Evolutionary conservation across 2,329 filamentous ascomycete species (phyloP).

Genomic region (Sporothrix globosa): DNA sequence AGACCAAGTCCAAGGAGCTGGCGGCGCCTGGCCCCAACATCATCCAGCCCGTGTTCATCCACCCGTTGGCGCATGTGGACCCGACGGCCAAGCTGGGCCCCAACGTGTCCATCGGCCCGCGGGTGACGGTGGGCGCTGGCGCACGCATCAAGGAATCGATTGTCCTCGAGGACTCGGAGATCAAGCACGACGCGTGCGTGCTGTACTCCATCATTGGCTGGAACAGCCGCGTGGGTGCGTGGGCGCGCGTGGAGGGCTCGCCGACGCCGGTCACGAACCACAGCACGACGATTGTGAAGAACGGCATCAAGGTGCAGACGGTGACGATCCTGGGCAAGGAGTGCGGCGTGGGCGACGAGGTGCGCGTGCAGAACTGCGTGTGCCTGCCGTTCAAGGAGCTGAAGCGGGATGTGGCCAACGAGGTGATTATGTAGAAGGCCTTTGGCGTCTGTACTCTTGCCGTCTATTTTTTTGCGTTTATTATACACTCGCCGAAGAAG

Average conservation of each 20-base stretch:
- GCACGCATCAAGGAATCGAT: constrained; percentile 94
- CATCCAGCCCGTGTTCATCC: constrained; percentile 90
- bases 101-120: constrained; percentile 94
- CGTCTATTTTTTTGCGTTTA: background rate
- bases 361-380: constrained; percentile 95
- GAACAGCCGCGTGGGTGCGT: constrained; percentile 94
- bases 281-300: constrained; percentile 93
- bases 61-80: constrained; percentile 86
- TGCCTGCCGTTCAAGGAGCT: constrained; percentile 98
- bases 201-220: constrained; percentile 96
- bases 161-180: constrained; percentile 90
- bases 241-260: constrained; percentile 95
- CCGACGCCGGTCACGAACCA: constrained; percentile 86
- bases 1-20: constrained; percentile 79
- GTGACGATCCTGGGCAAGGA: constrained; percentile 98
- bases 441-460: background rate
- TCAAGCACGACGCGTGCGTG: constrained; percentile 95
- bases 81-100: constrained; percentile 95
- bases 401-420: constrained; percentile 86
- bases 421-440: constrained; percentile 80
- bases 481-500: too few species aligned
- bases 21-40: constrained; percentile 83
- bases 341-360: constrained; percentile 88
- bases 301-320: constrained; percentile 97
- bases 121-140: constrained; percentile 80